phyloP scores from a whole-genome alignment of 306 rosid genomes.

The Urtica urens region DNA sequence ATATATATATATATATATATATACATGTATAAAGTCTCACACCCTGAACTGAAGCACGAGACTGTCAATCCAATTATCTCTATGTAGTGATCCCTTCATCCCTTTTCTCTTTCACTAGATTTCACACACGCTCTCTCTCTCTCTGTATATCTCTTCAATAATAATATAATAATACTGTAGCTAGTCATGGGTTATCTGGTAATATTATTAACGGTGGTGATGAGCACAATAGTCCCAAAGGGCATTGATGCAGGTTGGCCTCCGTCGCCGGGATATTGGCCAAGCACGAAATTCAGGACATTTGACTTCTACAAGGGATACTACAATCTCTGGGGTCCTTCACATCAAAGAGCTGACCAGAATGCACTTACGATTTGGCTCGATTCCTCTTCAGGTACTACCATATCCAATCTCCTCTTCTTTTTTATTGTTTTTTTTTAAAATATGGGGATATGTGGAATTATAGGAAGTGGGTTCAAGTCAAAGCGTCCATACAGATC shows the following conservation, averaged over 20 bases:
- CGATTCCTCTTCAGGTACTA: constrained; percentile 73
- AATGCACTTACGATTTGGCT: constrained; percentile 77
- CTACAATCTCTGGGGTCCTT: constrained; percentile 82
- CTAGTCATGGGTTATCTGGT: constrained; percentile 44
- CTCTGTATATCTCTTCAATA: too few species aligned
- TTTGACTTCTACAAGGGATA: constrained; percentile 52
- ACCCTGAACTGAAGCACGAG: too few species aligned
- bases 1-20: too few species aligned
- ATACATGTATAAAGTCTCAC: too few species aligned
- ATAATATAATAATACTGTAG: too few species aligned
- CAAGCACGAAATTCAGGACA: constrained; percentile 63
- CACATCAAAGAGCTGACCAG: constrained; percentile 56
- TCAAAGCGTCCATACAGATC: constrained; percentile 79
- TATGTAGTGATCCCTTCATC: constrained; percentile 9
- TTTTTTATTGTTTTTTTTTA: neutral
- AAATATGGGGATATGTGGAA: neutral
- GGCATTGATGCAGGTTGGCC: constrained; percentile 66
- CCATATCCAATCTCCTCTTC: neutral
- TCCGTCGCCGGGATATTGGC: constrained; percentile 91
- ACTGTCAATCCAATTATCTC: constrained; percentile 27
- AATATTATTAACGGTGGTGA: constrained; percentile 26
- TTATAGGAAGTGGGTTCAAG: constrained; percentile 87
- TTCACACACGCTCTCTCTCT: too few species aligned
- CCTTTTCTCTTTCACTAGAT: too few species aligned
- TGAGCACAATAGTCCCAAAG: constrained; percentile 24